Evolutionary conservation across 805 yeast genomes (phyloP).

Genomic region (Candida krabiensis): DNA sequence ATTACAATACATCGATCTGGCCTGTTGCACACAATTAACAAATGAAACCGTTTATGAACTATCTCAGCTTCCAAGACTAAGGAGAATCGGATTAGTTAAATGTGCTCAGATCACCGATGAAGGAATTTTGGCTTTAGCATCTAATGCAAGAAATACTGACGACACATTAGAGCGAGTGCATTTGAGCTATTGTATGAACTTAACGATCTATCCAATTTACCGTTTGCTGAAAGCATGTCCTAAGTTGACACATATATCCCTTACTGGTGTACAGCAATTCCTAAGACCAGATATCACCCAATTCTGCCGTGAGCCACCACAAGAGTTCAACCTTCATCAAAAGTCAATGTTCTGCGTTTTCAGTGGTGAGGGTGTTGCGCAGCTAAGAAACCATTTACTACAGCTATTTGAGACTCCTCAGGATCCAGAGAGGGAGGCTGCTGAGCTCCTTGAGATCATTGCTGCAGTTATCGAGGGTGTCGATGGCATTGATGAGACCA

Average conservation of each 20-base stretch:
- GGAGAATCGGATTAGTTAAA: constrained; percentile 91
- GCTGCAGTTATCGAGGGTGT: constrained; percentile 27
- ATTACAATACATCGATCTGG: constrained; percentile 89
- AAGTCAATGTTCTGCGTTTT: constrained; percentile 87
- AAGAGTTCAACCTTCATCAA: constrained; percentile 86
- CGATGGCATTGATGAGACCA: constrained; percentile 17
- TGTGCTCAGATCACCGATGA: constrained; percentile 85
- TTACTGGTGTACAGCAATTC: constrained; percentile 92
- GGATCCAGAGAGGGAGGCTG: constrained; percentile 31
- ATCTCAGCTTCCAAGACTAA: constrained; percentile 71
- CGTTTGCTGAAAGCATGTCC: constrained; percentile 78
- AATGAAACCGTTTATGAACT: constrained; percentile 77
- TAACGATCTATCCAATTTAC: constrained; percentile 76
- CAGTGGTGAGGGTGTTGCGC: constrained; percentile 83
- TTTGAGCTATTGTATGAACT: constrained; percentile 82
- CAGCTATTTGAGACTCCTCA: constrained; percentile 33
- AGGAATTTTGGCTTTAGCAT: constrained; percentile 68
- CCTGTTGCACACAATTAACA: constrained; percentile 89
- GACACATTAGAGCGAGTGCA: constrained; percentile 92
- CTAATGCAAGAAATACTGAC: constrained; percentile 52
- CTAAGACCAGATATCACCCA: constrained; percentile 80
- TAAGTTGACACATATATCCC: constrained; percentile 80
- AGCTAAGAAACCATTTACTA: constrained; percentile 67
- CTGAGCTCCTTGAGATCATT: constrained; percentile 32
- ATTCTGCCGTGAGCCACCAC: constrained; percentile 90